Conservation (phyloP, 2,329 filamentous ascomycete species). For the Penicillium polonicum region DNA sequence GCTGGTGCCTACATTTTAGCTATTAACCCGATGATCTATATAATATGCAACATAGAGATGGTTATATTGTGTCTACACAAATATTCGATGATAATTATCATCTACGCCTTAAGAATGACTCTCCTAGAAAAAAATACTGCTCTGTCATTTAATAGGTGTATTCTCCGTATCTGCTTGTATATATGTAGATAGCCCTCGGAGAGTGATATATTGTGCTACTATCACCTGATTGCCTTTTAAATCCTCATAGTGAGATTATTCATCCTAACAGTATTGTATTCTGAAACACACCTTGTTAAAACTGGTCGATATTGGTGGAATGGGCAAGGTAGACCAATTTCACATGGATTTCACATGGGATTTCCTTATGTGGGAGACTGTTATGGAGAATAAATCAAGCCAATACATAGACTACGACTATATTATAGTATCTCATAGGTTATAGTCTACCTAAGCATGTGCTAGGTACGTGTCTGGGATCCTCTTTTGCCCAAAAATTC, state of each 20-base stretch:
- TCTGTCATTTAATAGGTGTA: neutral
- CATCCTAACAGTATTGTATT: neutral
- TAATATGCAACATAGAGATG: neutral
- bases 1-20: neutral
- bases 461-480: neutral
- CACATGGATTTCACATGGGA: neutral
- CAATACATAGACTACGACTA: neutral
- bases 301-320: neutral
- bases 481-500: neutral
- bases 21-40: neutral
- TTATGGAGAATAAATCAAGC: neutral
- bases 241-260: neutral
- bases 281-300: neutral
- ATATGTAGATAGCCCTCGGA: too few species aligned
- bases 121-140: neutral
- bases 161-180: too few species aligned
- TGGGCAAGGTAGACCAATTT: neutral
- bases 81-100: neutral
- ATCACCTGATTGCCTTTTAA: neutral
- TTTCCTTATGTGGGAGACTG: neutral
- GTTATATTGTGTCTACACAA: neutral
- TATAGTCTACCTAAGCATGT: neutral
- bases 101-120: too few species aligned
- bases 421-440: neutral
- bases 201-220: too few species aligned